phyloP scores from a whole-genome alignment of 2,329 filamentous ascomycete species.

The Chrysoporthe puriensis region DNA sequence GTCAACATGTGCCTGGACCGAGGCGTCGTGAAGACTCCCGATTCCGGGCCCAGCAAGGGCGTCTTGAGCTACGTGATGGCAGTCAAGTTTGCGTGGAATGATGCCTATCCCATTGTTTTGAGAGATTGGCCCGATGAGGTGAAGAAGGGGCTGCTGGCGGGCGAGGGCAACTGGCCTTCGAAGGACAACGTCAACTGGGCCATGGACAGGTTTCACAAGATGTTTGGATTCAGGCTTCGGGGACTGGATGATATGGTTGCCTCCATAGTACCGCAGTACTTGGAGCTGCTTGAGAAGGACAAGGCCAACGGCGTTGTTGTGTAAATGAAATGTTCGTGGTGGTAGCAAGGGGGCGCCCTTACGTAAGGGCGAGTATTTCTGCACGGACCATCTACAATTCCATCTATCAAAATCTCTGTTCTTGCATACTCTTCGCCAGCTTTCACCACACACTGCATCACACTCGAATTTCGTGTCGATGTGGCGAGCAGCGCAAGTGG shows the following conservation, averaged over 20 bases:
- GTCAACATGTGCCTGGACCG: conserved; percentile 24
- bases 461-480: neutral
- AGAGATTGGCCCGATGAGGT: conserved; percentile 28
- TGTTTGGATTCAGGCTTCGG: conserved; percentile 23
- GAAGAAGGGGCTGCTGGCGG: conserved; percentile 24
- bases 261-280: conserved; percentile 23
- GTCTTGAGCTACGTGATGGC: conserved; percentile 20
- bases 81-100: conserved; percentile 22
- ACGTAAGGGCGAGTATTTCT: neutral
- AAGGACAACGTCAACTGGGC: conserved; percentile 20
- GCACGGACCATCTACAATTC: conserved; percentile 10
- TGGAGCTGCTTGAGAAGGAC: conserved; percentile 26
- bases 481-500: neutral
- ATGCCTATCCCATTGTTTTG: conserved; percentile 17
- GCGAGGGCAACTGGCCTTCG: conserved; percentile 24
- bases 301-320: neutral
- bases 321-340: neutral
- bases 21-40: conserved; percentile 21
- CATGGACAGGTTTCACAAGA: conserved; percentile 8
- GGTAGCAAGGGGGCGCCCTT: neutral
- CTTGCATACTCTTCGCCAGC: neutral
- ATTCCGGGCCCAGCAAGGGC: conserved; percentile 19
- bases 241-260: conserved; percentile 26
- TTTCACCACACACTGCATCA: neutral
- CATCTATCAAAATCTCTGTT: conserved; percentile 9